Evolutionary conservation across 129 eudicot genomes (phyloP).

Genomic region (Gnaphalium uliginosum): DNA sequence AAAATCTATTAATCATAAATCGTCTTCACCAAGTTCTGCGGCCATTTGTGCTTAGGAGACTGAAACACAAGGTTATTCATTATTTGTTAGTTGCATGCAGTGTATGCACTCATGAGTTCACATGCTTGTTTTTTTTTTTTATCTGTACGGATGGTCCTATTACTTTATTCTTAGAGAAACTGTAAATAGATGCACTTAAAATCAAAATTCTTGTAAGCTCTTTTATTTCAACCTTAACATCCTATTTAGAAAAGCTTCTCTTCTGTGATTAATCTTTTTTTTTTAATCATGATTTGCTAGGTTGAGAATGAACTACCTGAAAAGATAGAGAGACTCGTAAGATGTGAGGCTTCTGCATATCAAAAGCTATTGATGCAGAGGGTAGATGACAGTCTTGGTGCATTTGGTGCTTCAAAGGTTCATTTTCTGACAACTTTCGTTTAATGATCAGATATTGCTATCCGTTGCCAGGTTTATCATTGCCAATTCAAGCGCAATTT

Average conservation of each 20-base stretch:
- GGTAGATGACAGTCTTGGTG: slow-evolving; percentile 95
- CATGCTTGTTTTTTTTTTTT: background rate
- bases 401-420: slow-evolving; percentile 87
- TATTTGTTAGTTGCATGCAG: slow-evolving; percentile 18
- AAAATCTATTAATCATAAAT: slow-evolving; percentile 86
- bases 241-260: background rate
- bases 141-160: slow-evolving; percentile 7
- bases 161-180: background rate
- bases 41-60: slow-evolving; percentile 95
- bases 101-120: slow-evolving; percentile 7
- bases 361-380: slow-evolving; percentile 95
- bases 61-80: slow-evolving; percentile 84
- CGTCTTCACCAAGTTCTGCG: slow-evolving; percentile 99
- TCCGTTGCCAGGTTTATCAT: slow-evolving; percentile 18
- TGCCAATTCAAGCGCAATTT: slow-evolving; percentile 4
- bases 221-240: background rate
- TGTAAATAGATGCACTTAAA: slow-evolving; percentile 13
- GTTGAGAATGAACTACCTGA: slow-evolving; percentile 90
- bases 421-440: slow-evolving; percentile 12
- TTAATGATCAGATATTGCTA: slow-evolving; percentile 5
- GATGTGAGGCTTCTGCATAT: slow-evolving; percentile 97
- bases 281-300: slow-evolving; percentile 39
- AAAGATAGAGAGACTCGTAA: slow-evolving; percentile 93
- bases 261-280: background rate
- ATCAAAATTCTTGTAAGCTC: slow-evolving; percentile 1